Evolutionary conservation across 352 stramenopile genomes (phyloP).

Genomic region (Globisporangium radiosum): DNA sequence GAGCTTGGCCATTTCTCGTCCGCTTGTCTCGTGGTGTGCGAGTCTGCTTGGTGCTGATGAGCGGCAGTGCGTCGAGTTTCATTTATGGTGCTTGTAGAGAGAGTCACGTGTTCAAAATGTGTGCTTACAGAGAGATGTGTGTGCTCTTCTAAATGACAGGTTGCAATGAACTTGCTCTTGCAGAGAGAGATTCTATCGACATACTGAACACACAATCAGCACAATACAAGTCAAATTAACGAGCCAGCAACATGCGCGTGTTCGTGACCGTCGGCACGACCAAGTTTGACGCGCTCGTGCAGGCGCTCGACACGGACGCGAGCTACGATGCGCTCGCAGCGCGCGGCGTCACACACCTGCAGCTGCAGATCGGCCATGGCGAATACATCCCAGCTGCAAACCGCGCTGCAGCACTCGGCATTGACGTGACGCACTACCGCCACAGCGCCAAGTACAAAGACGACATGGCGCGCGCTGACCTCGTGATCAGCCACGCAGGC

Average conservation of each 20-base stretch:
- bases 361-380: conserved; percentile 83
- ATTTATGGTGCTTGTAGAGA: no score
- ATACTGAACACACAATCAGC: no score
- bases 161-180: no score
- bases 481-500: conserved; percentile 94
- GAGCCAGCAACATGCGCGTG: conserved; percentile 19
- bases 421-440: conserved; percentile 70
- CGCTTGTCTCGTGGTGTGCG: neutral
- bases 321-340: conserved; percentile 39
- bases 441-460: conserved; percentile 87
- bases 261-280: conserved; percentile 95
- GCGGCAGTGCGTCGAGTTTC: neutral
- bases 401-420: conserved; percentile 17
- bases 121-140: no score
- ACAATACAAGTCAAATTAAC: conserved; percentile 4
- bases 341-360: conserved; percentile 55
- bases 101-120: no score
- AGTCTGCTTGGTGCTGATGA: conserved; percentile 4
- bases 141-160: no score
- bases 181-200: no score
- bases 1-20: conserved; percentile 3
- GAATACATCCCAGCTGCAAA: conserved; percentile 30
- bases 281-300: conserved; percentile 89
- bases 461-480: conserved; percentile 88
- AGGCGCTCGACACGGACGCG: conserved; percentile 53